Percentiles rank a stretch among this genome's conserved stretches.
These are phyloP conservation scores for Pisolithus orientalis DNA, from an alignment of 768 basidiomycete species.

Conservation along the genomic window DNA sequence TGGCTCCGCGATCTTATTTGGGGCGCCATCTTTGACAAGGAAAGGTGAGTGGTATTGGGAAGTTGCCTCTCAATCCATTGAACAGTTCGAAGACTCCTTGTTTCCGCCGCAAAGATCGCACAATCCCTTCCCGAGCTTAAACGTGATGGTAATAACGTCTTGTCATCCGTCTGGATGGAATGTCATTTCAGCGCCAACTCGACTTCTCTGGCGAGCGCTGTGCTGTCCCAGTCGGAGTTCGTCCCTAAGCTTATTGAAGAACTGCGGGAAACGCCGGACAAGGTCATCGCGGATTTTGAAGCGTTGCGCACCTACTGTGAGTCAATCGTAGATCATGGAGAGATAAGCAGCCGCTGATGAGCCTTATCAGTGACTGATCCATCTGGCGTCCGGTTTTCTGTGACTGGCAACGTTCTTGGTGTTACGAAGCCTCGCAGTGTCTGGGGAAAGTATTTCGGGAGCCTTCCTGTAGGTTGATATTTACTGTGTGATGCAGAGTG, in stretches of 20 bases:
- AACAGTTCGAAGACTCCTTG: conserved; percentile 53
- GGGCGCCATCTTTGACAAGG: conserved; percentile 68
- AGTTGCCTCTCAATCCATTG: not conserved
- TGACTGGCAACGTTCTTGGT: conserved; percentile 78
- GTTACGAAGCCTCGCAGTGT: conserved; percentile 65
- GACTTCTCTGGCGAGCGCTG: conserved; percentile 57
- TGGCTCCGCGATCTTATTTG: conserved; percentile 86
- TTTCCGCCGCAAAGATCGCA: conserved; percentile 81
- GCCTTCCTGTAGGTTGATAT: conserved; percentile 41
- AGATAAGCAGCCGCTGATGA: not conserved
- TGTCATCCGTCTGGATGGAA: conserved; percentile 63
- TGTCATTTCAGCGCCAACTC: conserved; percentile 64
- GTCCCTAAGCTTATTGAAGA: conserved; percentile 67
- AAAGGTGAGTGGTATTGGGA: conserved; percentile 44
- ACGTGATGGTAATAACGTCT: conserved; percentile 78
- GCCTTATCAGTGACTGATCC: conserved; percentile 66
- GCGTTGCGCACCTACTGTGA: conserved; percentile 61
- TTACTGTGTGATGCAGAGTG: not conserved
- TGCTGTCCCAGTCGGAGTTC: conserved; percentile 74
- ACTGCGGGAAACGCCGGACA: conserved; percentile 66
- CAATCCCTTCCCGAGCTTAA: conserved; percentile 90
- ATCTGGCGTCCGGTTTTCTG: conserved; percentile 78
- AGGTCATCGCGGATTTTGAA: conserved; percentile 69
- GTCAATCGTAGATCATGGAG: conserved; percentile 21
- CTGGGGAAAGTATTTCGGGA: conserved; percentile 67